Percentiles rank a stretch among this genome's conserved stretches.
Conservation (phyloP, 176 grass and related monocot species). For the Phoenix roebelenii region DNA sequence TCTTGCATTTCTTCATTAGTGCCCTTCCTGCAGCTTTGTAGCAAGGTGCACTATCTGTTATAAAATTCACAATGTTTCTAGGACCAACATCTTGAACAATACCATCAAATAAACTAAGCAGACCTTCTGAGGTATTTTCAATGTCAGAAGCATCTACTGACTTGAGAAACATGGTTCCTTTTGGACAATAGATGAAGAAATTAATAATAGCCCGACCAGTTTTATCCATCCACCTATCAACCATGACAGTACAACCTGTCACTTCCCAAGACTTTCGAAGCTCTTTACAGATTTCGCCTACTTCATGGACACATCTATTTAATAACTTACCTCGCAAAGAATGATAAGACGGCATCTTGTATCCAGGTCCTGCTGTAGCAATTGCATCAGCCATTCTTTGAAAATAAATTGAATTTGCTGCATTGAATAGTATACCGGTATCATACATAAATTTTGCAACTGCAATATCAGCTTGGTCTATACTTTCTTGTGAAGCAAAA, state of each 20-base stretch:
- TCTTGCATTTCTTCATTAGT: slow-evolving; percentile 26
- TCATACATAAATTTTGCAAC: slow-evolving; percentile 19
- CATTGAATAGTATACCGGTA: neutral
- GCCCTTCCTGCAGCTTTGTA: slow-evolving; percentile 35
- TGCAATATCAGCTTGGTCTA: slow-evolving; percentile 14
- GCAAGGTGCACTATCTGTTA: slow-evolving; percentile 27
- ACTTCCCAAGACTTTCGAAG: slow-evolving; percentile 17
- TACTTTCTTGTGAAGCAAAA: slow-evolving; percentile 13
- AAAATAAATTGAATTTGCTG: slow-evolving; percentile 10
- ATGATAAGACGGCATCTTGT: slow-evolving; percentile 11
- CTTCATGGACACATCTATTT: slow-evolving; percentile 7
- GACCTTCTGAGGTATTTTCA: neutral
- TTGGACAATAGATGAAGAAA: slow-evolving; percentile 10
- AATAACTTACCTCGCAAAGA: slow-evolving; percentile 3
- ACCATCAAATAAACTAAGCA: slow-evolving; percentile 14
- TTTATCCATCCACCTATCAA: slow-evolving; percentile 13
- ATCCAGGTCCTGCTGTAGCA: slow-evolving; percentile 15
- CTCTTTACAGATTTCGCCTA: slow-evolving; percentile 12
- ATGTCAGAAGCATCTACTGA: slow-evolving; percentile 5
- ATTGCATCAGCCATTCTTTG: slow-evolving; percentile 19
- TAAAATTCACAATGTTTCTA: slow-evolving; percentile 35
- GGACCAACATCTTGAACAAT: slow-evolving; percentile 28
- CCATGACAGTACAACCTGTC: slow-evolving; percentile 12
- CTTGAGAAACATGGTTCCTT: slow-evolving; percentile 14
- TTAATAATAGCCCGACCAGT: slow-evolving; percentile 1